Evolutionary conservation across 1,284 basidiomycete species (phyloP), one percentile per base, ranked within the genome.

Genomic region (Mixia osmundae): DNA sequence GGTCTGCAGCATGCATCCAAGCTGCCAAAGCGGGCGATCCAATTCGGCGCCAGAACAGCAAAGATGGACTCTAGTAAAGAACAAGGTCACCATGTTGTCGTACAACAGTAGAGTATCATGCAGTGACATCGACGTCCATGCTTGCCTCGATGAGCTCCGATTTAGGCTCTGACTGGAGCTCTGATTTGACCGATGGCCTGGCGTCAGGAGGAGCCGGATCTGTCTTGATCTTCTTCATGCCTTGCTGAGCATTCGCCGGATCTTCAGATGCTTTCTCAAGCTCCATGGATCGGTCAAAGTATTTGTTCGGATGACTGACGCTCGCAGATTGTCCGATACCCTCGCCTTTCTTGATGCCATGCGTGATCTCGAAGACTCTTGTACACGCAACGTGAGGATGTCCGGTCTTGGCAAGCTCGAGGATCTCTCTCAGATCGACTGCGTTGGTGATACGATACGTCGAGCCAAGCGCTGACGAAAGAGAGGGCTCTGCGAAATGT

Each of bases 331-430:
- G 67, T 4, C 82, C 80, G 32, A 91, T 21, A 0, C 89, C 89
- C 21, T 89, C 78, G 3, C 85, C 85, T 55, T 79, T 85, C 58
- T 70, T 74, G 39, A 91, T 69, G 5, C 74, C 75, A 56, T 97
- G 89, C 15, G 85, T 91, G 31, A 94, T 67, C 61, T 97, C 91
- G 57, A 87, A 97, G 24, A 97, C 77, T 12, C 87, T 67, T 14
- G 91, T 97, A 59, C 91, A 99, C 3, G 87, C 91, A 32, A 97
- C 74, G 54, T 99, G 89, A 55, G 75, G 94, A 54, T 91, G 83
- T 3, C 67, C 63, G 11, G 63, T 64, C 56, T 85, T 85, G 40
- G 91, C 80, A 9, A 67, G 69, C 32, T 66, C 63, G 61, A 83
- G 66, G 45, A 97, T 73, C 53, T 97, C 91, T n/a, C 71, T 68